A percentile compares a stretch with the other conserved stretches of the same genome.
Evolutionary conservation across 2,329 filamentous ascomycete genomes (phyloP).

Genomic region (Cercospora canescens): DNA sequence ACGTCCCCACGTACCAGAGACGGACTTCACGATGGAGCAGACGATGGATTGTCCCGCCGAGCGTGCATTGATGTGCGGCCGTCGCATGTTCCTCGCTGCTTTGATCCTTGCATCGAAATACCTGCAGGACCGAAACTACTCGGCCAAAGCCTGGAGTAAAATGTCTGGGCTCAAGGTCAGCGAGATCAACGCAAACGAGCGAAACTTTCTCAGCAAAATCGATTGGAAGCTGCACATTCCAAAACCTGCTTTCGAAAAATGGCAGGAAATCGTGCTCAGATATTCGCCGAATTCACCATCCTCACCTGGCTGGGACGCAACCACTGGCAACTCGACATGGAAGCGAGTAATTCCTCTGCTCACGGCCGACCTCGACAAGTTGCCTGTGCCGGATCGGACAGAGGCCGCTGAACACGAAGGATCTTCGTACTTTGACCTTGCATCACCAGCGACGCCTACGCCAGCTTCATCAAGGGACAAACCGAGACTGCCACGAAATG

Average conservation of each 20-base stretch:
- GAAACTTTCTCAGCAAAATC: conserved; percentile 84
- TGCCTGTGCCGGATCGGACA: conserved; percentile 25
- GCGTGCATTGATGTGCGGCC: conserved; percentile 88
- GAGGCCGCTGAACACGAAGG: conserved; percentile 6
- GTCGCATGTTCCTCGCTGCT: conserved; percentile 94
- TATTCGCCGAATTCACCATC: conserved; percentile 63
- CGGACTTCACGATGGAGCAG: conserved; percentile 86
- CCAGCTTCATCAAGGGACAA: conserved; percentile 16
- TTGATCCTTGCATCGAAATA: conserved; percentile 97
- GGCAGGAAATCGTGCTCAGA: conserved; percentile 89
- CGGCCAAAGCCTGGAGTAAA: conserved; percentile 96
- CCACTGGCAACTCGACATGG: conserved; percentile 36
- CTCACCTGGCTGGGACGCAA: conserved; percentile 26
- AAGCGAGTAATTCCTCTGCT: conserved; percentile 55
- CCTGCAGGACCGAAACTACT: conserved; percentile 96
- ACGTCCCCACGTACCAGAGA: conserved; percentile 80
- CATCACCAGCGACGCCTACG: conserved; percentile 29
- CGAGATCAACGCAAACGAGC: conserved; percentile 97
- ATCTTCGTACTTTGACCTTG: conserved; percentile 14
- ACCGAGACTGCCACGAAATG: conserved; percentile 21
- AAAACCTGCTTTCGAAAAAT: conserved; percentile 83
- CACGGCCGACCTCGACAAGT: conserved; percentile 57
- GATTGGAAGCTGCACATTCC: conserved; percentile 95
- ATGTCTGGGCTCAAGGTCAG: conserved; percentile 92
- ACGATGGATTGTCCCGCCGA: conserved; percentile 68